These are phyloP conservation scores for Apophysomyces ossiformis DNA, from an alignment of 371 early-diverging fungal species.

Conservation along the genomic window DNA sequence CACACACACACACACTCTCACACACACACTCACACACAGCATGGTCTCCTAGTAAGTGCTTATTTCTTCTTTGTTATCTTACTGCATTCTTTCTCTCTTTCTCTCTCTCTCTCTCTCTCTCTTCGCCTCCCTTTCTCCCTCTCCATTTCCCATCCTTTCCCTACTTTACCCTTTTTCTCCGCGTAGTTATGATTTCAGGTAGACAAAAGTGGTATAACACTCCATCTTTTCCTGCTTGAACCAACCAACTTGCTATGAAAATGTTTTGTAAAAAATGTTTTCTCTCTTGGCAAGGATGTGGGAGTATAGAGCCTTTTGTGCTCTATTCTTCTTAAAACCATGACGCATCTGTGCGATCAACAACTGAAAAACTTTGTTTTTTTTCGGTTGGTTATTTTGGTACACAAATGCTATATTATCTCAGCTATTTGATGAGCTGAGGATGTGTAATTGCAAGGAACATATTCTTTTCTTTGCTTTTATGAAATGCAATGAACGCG, in stretches of 20 bases:
- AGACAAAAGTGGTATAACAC: not conserved
- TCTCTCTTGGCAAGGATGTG: not conserved
- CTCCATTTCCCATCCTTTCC: not conserved
- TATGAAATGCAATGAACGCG: not conserved
- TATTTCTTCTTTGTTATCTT: not conserved
- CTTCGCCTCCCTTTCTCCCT: not conserved
- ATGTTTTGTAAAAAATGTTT: too few relatives aligned
- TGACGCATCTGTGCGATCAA: not conserved
- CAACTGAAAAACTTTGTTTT: not conserved
- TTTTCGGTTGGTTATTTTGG: not conserved
- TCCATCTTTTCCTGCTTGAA: not conserved
- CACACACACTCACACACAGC: too few relatives aligned
- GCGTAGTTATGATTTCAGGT: not conserved
- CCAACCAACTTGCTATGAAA: not conserved
- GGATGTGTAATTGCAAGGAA: conserved; percentile 1
- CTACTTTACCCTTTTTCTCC: not conserved
- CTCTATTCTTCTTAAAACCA: conserved; percentile 5
- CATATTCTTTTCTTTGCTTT: not conserved
- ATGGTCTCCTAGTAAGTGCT: too few relatives aligned
- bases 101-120: not conserved
- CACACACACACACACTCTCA: too few relatives aligned
- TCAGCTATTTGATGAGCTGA: not conserved
- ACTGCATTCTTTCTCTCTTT: not conserved
- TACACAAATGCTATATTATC: conserved; percentile 3
- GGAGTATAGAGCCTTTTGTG: not conserved